Conservation (phyloP, 257 asterid species). For the Penstemon newberryi region DNA sequence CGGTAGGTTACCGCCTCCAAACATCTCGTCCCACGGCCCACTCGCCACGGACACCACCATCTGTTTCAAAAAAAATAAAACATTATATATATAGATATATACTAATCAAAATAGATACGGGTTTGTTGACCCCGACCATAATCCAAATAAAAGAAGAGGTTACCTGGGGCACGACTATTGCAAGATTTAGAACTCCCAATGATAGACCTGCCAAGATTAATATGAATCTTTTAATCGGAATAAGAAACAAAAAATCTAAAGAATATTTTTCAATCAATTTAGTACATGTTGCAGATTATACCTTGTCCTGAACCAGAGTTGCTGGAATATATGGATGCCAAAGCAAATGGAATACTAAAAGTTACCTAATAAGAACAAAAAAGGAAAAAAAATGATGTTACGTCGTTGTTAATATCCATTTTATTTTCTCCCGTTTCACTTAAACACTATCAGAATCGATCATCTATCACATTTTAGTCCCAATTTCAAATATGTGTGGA, state of each 20-base stretch:
- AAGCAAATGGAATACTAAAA: constrained; percentile 83
- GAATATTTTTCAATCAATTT: background rate
- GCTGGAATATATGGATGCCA: constrained; percentile 88
- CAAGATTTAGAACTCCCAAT: constrained; percentile 77
- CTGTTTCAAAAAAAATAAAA: constrained; percentile 27
- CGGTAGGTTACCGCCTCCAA: constrained; percentile 90
- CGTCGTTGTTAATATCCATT: too few relatives aligned
- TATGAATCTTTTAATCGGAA: background rate
- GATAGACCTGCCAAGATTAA: constrained; percentile 56
- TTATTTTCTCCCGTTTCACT: too few relatives aligned
- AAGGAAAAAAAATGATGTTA: constrained; percentile 16
- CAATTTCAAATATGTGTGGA: too few relatives aligned
- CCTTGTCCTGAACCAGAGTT: constrained; percentile 85
- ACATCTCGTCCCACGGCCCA: constrained; percentile 73
- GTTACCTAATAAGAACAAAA: constrained; percentile 46
- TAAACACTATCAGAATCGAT: too few relatives aligned
- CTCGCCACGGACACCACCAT: constrained; percentile 66
- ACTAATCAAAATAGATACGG: background rate
- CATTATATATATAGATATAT: background rate
- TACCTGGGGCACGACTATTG: constrained; percentile 86
- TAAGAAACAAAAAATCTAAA: too few relatives aligned
- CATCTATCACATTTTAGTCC: too few relatives aligned
- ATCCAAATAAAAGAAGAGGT: background rate
- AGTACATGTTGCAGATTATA: constrained; percentile 21
- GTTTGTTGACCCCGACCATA: background rate